Base-by-base conservation (phyloP, 345 rosid genomes). In the Turnera subulata region DNA sequence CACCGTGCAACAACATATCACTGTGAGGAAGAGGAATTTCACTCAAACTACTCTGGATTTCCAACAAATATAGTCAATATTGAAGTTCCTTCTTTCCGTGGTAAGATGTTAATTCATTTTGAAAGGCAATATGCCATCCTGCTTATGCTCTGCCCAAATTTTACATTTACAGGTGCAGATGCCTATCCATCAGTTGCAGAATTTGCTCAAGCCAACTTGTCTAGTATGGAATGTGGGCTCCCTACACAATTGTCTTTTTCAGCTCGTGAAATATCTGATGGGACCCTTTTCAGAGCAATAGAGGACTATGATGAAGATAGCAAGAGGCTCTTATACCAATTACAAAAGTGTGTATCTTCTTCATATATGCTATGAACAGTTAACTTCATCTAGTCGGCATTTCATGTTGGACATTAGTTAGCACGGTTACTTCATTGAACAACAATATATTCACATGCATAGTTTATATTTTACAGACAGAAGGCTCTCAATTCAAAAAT, bases 231-330 rank as follows among this genome's bases (percentile, higher is more conserved):
- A 82, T 93, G 95, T 75, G 95, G 94, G 63, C 79, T 87, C 53
- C 96, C 99, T 40, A 80, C 85, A 68, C 87, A 79, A 53, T 63
- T 93, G 80, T 87, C 99, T 56, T 93, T 93, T 80, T 83, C 96
- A 32, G 96, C 99, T 59, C 89, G 92, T 70, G 99, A 93, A 76
- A 61, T 93, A 68, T 78, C 97, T 42, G 97, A 93, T 76, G 99
- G 97, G 56, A 82, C 99, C 55, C 78, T 93, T 66, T 93, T 93
- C 77, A 89, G 82, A 79, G 89, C 96, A 61, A 93, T 93, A 45
- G 86, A 93, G 74, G 87, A 87, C 60, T 93, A 89, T 73, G 99
- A 93, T 75, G 80, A 97, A 33, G 97, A 89, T 74, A 85, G 82
- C 92, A 85, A 85, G 80, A 89, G 92, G 74, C 68, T 84, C 56